A percentile compares a stretch with the other conserved stretches of the same genome.
Conservation (phyloP, 2,329 filamentous ascomycete genomes). For the Neurospora sp. region DNA sequence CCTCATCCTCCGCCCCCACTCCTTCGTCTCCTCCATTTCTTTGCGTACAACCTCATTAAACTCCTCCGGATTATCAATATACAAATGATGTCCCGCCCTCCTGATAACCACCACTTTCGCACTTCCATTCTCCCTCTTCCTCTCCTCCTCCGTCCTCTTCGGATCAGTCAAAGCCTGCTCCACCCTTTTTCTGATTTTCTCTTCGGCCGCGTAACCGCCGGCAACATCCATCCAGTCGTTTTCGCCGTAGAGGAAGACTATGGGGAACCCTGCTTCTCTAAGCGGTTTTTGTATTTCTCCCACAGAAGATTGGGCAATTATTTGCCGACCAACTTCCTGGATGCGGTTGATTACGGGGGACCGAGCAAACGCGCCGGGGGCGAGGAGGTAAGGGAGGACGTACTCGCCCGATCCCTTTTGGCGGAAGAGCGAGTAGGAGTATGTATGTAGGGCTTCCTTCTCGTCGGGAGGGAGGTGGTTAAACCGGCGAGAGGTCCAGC, state of each 20-base stretch:
- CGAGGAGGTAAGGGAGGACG: constrained; percentile 82
- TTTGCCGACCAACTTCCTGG: constrained; percentile 73
- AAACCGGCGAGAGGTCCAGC: constrained; percentile 90
- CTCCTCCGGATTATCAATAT: constrained; percentile 48
- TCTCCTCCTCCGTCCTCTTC: constrained; percentile 51
- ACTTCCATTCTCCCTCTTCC: constrained; percentile 62
- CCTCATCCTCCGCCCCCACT: constrained; percentile 6
- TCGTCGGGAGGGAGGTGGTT: constrained; percentile 75
- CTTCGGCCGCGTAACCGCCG: constrained; percentile 70
- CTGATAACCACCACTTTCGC: constrained; percentile 72
- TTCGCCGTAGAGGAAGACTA: constrained; percentile 94
- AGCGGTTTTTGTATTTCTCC: no score
- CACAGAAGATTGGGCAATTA: constrained; percentile 22
- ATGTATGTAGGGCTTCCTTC: constrained; percentile 78
- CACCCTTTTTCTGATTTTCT: constrained; percentile 65
- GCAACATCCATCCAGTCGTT: constrained; percentile 98
- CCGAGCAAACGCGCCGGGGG: constrained; percentile 87
- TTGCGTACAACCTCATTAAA: constrained; percentile 45
- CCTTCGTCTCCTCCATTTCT: constrained; percentile 43
- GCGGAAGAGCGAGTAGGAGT: constrained; percentile 88
- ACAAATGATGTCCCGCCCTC: constrained; percentile 50
- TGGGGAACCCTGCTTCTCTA: constrained; percentile 52
- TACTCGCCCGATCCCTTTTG: constrained; percentile 92
- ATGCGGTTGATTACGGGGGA: constrained; percentile 76
- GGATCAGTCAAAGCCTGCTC: constrained; percentile 49